A percentile compares a stretch with the other conserved stretches of the same genome.
Conservation (phyloP, 1,284 basidiomycete genomes). For the Anthracocystis setariae region DNA sequence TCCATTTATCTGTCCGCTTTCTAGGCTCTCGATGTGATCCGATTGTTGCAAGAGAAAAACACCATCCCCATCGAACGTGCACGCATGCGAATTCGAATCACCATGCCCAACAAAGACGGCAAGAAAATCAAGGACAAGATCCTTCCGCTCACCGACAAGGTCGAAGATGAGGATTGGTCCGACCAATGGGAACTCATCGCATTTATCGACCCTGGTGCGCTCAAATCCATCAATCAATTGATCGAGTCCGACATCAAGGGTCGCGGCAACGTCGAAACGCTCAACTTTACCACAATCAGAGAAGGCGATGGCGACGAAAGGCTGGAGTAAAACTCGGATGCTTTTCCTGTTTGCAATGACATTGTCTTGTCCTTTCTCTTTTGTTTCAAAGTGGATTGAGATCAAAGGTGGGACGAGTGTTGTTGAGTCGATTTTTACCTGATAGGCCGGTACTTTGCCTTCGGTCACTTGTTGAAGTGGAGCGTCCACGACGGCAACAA, state of each 20-base stretch:
- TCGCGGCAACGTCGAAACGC: conserved; percentile 76
- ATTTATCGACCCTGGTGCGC: conserved; percentile 90
- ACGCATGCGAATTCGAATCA: conserved; percentile 87
- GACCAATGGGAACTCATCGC: conserved; percentile 84
- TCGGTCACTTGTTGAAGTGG: conserved; percentile 50
- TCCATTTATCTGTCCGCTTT: too few species aligned
- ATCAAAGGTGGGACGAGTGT: too few species aligned
- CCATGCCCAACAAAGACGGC: conserved; percentile 79
- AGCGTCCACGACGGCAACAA: conserved; percentile 59
- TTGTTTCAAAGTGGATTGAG: too few species aligned
- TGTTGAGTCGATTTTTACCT: too few species aligned
- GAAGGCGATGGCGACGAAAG: conserved; percentile 61
- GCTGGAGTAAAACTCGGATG: conserved; percentile 25
- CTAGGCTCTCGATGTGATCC: conserved; percentile 91
- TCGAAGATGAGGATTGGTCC: conserved; percentile 83
- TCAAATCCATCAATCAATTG: conserved; percentile 87
- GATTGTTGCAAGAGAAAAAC: conserved; percentile 76
- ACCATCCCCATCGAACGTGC: conserved; percentile 90
- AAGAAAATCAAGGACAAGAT: conserved; percentile 80
- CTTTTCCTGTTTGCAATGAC: neutral
- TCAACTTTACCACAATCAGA: conserved; percentile 60
- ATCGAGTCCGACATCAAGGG: conserved; percentile 83
- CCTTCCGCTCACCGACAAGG: conserved; percentile 78
- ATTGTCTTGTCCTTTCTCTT: conserved; percentile 7
- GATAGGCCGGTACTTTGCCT: too few species aligned